A percentile compares a stretch with the other conserved stretches of the same genome.
phyloP scores from a whole-genome alignment of 257 asterid species.

The Nicotiana otophora region DNA sequence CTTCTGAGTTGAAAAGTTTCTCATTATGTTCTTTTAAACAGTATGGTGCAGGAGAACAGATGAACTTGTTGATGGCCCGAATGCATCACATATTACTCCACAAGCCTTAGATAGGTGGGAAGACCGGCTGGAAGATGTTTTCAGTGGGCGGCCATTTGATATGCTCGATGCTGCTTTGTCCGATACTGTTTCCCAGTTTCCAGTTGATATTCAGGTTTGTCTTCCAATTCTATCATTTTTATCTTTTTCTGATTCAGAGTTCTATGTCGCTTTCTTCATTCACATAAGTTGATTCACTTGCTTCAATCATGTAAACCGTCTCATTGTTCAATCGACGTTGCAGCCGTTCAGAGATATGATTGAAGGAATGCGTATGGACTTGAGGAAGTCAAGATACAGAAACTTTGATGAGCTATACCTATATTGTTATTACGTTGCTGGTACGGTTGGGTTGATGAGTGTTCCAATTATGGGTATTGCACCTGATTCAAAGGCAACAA shows the following conservation, averaged over 20 bases:
- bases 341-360: conserved; percentile 99
- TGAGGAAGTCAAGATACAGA: conserved; percentile 76
- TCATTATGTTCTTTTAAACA: conserved; percentile 18
- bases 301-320: not conserved
- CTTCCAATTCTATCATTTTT: not conserved
- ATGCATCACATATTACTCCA: conserved; percentile 93
- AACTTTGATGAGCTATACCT: conserved; percentile 87
- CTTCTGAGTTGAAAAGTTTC: not conserved
- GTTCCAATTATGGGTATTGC: conserved; percentile 99
- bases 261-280: not conserved
- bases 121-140: conserved; percentile 72
- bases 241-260: not conserved
- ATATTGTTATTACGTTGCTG: conserved; percentile 94
- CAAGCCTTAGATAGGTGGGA: conserved; percentile 91
- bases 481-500: conserved; percentile 76
- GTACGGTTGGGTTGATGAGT: conserved; percentile 98
- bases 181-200: conserved; percentile 65
- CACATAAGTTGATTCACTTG: not conserved
- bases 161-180: conserved; percentile 98
- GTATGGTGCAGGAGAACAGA: conserved; percentile 99
- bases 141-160: conserved; percentile 83
- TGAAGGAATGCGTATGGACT: conserved; percentile 97
- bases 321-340: not conserved
- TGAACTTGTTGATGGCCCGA: conserved; percentile 98
- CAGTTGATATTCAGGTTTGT: conserved; percentile 89